Conservation (phyloP, 2,329 filamentous ascomycete species). For the Trichoderma oligosporum region DNA sequence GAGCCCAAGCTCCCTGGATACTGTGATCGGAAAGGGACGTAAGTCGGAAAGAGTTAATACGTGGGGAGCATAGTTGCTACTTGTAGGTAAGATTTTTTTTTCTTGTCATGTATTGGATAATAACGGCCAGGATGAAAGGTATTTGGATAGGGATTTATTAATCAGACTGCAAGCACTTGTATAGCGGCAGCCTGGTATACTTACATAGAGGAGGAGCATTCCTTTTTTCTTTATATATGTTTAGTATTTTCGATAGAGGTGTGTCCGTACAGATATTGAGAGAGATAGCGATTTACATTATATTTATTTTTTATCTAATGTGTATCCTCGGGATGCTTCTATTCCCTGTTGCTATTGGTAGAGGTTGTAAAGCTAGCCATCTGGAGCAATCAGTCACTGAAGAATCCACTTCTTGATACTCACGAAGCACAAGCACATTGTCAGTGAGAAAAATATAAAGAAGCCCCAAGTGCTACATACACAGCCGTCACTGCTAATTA, state of each 20-base stretch:
- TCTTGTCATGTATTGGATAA: neutral
- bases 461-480: neutral
- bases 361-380: too few relatives aligned
- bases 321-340: neutral
- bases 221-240: constrained; percentile 2
- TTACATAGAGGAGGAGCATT: constrained; percentile 14
- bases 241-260: constrained; percentile 13
- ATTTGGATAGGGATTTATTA: neutral
- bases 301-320: neutral
- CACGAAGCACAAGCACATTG: too few relatives aligned
- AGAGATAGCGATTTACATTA: neutral
- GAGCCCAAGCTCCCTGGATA: constrained; percentile 49
- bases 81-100: constrained; percentile 12
- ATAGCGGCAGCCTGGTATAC: constrained; percentile 21
- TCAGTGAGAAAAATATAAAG: too few relatives aligned
- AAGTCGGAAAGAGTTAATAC: neutral
- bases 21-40: constrained; percentile 42
- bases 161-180: constrained; percentile 17
- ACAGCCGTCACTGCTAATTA: neutral
- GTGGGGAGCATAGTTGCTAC: neutral
- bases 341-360: too few relatives aligned
- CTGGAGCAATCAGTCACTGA: too few relatives aligned
- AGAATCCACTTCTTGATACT: too few relatives aligned
- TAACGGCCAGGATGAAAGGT: neutral
- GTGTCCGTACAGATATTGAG: neutral